Percentiles rank a stretch among this genome's conserved stretches.
Conservation (phyloP, 352 stramenopile genomes). For the Phytophthora citricola region DNA sequence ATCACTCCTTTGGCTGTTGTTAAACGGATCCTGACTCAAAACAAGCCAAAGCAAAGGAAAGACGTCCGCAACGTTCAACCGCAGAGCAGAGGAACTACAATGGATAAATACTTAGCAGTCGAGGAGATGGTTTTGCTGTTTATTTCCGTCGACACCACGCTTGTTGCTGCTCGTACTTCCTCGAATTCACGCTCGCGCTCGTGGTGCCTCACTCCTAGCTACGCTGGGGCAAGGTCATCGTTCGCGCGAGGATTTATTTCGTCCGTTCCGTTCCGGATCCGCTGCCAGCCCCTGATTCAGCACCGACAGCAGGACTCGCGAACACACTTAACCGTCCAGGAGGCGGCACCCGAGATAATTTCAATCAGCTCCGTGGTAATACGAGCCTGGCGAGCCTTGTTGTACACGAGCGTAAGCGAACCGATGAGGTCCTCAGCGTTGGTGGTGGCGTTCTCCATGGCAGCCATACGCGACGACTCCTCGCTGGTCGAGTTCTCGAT, state of each 20-base stretch:
- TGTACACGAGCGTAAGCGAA: slow-evolving; percentile 90
- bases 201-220: slow-evolving; percentile 29
- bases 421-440: slow-evolving; percentile 99
- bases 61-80: neutral
- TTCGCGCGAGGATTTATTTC: slow-evolving; percentile 22
- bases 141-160: slow-evolving; percentile 46
- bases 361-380: slow-evolving; percentile 98
- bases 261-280: slow-evolving; percentile 29
- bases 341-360: slow-evolving; percentile 98
- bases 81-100: neutral
- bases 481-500: slow-evolving; percentile 98
- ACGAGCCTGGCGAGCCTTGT: slow-evolving; percentile 94
- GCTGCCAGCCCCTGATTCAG: slow-evolving; percentile 20
- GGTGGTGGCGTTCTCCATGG: slow-evolving; percentile 99
- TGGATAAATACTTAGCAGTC: slow-evolving; percentile 13
- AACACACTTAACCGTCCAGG: slow-evolving; percentile 89
- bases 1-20: neutral
- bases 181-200: slow-evolving; percentile 25
- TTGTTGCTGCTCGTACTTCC: slow-evolving; percentile 37
- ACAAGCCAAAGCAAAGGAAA: neutral
- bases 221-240: slow-evolving; percentile 30
- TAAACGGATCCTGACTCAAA: neutral
- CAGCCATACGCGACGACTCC: slow-evolving; percentile 98
- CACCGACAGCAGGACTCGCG: slow-evolving; percentile 13
- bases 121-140: slow-evolving; percentile 41